Conservation (phyloP, 192 early-diverging fungal species). For the Chytriomyces sp. region DNA sequence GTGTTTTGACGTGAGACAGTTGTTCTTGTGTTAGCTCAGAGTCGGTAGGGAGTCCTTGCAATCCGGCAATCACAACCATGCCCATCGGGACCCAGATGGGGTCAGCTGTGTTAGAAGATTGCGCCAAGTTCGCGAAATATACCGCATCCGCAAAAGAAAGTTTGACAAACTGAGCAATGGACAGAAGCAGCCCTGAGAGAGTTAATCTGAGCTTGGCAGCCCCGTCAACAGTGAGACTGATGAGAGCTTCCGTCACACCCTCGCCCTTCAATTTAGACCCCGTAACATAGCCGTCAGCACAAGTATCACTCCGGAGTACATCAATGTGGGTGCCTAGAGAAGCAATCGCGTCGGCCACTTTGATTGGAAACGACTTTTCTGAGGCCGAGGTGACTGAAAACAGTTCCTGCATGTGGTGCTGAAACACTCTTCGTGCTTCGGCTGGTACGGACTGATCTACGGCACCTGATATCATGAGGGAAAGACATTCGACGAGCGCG, state of each 20-base stretch:
- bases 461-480: conserved; percentile 7
- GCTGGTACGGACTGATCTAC: neutral
- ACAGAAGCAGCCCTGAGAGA: neutral
- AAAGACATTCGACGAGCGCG: conserved; percentile 9
- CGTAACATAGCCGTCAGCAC: neutral
- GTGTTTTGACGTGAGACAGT: neutral
- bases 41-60: neutral
- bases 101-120: conserved; percentile 3
- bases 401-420: neutral
- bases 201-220: neutral
- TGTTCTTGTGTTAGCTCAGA: conserved; percentile 16
- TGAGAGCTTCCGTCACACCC: neutral
- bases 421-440: neutral
- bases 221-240: neutral
- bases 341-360: neutral
- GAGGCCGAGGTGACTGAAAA: neutral
- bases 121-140: neutral
- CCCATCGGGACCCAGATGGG: conserved; percentile 5
- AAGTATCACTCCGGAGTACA: conserved; percentile 10
- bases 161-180: neutral
- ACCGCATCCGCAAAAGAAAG: neutral
- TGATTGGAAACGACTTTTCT: neutral
- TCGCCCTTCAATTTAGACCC: conserved; percentile 21
- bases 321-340: neutral
- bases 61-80: neutral